phyloP scores from a whole-genome alignment of 2,329 filamentous ascomycete species.

The Lasiodiplodia sp. region DNA sequence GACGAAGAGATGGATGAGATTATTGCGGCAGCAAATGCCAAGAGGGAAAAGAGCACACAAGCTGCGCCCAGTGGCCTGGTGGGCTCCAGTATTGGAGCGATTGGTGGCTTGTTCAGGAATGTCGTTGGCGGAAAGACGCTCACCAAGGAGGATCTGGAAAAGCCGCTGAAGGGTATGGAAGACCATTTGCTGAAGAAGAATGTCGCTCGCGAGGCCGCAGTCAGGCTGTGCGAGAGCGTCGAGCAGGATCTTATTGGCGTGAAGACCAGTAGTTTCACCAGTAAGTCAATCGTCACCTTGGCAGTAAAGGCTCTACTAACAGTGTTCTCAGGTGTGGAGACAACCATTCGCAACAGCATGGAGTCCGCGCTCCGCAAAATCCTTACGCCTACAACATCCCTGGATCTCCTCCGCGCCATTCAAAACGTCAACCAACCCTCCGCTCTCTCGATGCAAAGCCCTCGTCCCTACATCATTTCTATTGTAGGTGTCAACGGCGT shows the following conservation, averaged over 20 bases:
- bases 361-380: slow-evolving; percentile 93
- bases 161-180: slow-evolving; percentile 94
- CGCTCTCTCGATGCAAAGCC: slow-evolving; percentile 66
- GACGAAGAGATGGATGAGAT: slow-evolving; percentile 94
- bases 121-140: slow-evolving; percentile 93
- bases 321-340: slow-evolving; percentile 67
- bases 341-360: slow-evolving; percentile 85
- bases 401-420: slow-evolving; percentile 94
- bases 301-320: neutral
- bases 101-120: slow-evolving; percentile 90
- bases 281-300: slow-evolving; percentile 40
- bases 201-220: slow-evolving; percentile 90
- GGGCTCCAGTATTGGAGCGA: slow-evolving; percentile 79
- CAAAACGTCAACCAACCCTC: slow-evolving; percentile 71
- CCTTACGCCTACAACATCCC: slow-evolving; percentile 90
- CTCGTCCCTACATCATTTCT: slow-evolving; percentile 93
- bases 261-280: slow-evolving; percentile 92
- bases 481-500: slow-evolving; percentile 99
- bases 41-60: slow-evolving; percentile 48
- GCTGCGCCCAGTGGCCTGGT: slow-evolving; percentile 66
- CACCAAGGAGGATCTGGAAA: slow-evolving; percentile 86
- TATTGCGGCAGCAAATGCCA: slow-evolving; percentile 77
- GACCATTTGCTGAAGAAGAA: slow-evolving; percentile 95
- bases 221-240: slow-evolving; percentile 89
- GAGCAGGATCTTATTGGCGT: slow-evolving; percentile 88